Conservation (phyloP, 305 asterid species). For the Fraxinus nigra region DNA sequence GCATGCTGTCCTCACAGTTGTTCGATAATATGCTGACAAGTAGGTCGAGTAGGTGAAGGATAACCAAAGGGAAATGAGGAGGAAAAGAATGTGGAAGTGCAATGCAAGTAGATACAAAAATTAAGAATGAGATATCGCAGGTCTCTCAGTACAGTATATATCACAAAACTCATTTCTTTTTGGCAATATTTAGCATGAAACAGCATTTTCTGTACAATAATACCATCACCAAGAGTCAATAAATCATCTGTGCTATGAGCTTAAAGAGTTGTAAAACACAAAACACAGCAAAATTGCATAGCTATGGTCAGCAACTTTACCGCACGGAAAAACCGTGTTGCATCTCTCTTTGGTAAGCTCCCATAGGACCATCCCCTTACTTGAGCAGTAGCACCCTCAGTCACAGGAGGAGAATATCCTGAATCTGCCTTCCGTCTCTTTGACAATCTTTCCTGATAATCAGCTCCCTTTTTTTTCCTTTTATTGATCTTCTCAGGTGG, state of each 20-base stretch:
- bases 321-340: conserved; percentile 91
- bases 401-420: conserved; percentile 61
- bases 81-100: not conserved
- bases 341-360: conserved; percentile 92
- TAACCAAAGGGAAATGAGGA: not conserved
- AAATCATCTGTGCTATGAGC: not conserved
- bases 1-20: not conserved
- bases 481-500: conserved; percentile 70
- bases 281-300: not conserved
- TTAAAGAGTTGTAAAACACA: not conserved
- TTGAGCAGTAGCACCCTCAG: conserved; percentile 97
- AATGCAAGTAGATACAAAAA: not conserved
- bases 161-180: not conserved
- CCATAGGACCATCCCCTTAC: conserved; percentile 98
- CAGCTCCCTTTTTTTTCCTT: conserved; percentile 83
- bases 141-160: not conserved
- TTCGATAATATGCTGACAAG: not conserved
- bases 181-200: not conserved
- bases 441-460: conserved; percentile 69
- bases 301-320: conserved; percentile 41
- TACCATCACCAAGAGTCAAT: not conserved
- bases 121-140: not conserved
- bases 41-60: not conserved
- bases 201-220: not conserved
- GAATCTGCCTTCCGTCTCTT: conserved; percentile 88